These are phyloP conservation scores for Phytophthora podocarpi DNA, from an alignment of 352 stramenopile genomes.

Conservation along the genomic window DNA sequence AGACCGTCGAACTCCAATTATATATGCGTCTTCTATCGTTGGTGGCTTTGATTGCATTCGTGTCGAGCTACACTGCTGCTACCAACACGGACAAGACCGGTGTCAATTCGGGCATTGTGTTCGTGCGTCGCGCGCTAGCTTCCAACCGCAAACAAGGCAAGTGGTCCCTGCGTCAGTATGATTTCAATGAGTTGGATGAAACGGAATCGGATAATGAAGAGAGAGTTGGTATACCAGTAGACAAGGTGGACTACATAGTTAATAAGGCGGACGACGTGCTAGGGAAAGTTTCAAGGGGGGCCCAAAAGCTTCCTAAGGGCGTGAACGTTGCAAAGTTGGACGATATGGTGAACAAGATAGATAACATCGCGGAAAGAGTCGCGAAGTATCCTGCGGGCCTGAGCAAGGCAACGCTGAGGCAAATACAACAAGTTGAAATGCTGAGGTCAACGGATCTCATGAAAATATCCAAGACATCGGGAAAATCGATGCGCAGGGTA, in stretches of 20 bases:
- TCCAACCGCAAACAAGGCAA: background rate
- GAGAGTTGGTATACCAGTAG: too few relatives aligned
- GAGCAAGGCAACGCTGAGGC: background rate
- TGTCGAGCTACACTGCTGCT: too few relatives aligned
- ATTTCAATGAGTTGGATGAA: background rate
- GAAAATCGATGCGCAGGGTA: background rate
- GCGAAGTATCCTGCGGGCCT: background rate
- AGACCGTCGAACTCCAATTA: too few relatives aligned
- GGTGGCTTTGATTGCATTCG: too few relatives aligned
- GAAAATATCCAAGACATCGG: constrained; percentile 1
- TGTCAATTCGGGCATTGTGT: too few relatives aligned
- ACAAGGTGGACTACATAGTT: background rate
- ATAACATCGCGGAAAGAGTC: background rate
- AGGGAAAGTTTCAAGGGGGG: background rate
- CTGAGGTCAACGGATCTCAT: background rate
- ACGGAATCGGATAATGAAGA: too few relatives aligned
- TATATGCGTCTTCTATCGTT: too few relatives aligned
- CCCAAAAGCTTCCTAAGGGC: too few relatives aligned
- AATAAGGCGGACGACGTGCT: background rate
- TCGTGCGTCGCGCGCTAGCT: too few relatives aligned
- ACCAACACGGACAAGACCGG: too few relatives aligned
- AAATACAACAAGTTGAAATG: background rate
- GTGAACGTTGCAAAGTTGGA: constrained; percentile 1
- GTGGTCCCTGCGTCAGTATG: background rate
- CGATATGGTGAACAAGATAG: background rate